phyloP scores from a whole-genome alignment of 2,329 filamentous ascomycete genomes.

The Aureobasidium namibiae region DNA sequence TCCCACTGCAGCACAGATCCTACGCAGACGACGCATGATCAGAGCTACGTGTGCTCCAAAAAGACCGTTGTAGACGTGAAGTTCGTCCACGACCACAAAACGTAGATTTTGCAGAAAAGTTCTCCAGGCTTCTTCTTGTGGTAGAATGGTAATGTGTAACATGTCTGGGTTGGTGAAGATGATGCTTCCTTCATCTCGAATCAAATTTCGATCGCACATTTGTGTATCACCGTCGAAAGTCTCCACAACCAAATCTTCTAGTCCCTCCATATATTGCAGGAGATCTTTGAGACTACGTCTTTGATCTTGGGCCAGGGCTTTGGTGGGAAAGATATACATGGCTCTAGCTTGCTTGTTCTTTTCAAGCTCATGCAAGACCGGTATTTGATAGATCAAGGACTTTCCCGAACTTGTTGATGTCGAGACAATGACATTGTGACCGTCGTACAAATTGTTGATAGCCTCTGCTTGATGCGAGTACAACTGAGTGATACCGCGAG shows the following conservation, averaged over 20 bases:
- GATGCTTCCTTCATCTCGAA: conserved; percentile 81
- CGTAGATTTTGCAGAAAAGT: conserved; percentile 80
- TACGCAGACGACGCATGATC: conserved; percentile 81
- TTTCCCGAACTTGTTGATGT: conserved; percentile 97
- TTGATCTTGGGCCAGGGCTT: conserved; percentile 92
- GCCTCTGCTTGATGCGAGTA: conserved; percentile 92
- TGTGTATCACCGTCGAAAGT: conserved; percentile 95
- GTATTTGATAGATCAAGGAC: conserved; percentile 94
- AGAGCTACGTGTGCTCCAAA: conserved; percentile 91
- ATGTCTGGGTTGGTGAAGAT: conserved; percentile 99
- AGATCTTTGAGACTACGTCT: conserved; percentile 79
- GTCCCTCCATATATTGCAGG: conserved; percentile 66
- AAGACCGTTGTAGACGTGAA: conserved; percentile 93
- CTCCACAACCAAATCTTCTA: conserved; percentile 72
- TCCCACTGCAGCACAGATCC: conserved; percentile 83
- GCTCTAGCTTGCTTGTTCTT: conserved; percentile 67
- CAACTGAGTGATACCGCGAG: conserved; percentile 73
- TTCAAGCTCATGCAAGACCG: conserved; percentile 81
- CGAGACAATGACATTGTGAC: conserved; percentile 80
- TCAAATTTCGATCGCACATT: conserved; percentile 65
- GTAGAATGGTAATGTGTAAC: conserved; percentile 88
- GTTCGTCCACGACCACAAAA: conserved; percentile 75
- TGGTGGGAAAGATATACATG: conserved; percentile 98
- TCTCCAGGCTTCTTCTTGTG: conserved; percentile 84
- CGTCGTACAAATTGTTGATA: conserved; percentile 76